Evolutionary conservation across 148 eudicot genomes (phyloP).

Genomic region (Nepenthes gracilis): DNA sequence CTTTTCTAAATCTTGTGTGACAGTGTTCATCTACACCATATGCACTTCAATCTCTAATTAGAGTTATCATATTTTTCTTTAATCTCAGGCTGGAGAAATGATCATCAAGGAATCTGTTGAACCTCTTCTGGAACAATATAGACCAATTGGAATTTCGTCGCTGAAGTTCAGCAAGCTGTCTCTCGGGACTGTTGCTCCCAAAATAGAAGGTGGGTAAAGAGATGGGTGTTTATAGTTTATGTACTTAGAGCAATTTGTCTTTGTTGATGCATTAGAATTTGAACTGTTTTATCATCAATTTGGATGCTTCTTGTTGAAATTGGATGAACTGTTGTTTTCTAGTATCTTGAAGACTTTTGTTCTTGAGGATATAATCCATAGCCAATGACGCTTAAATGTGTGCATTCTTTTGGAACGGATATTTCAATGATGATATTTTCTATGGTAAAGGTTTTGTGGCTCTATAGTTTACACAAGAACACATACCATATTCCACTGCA

Average conservation of each 20-base stretch:
- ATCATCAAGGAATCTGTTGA: slow-evolving; percentile 90
- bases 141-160: slow-evolving; percentile 82
- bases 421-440: too few relatives aligned
- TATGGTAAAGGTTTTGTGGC: too few relatives aligned
- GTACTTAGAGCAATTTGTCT: background rate
- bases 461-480: too few relatives aligned
- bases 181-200: slow-evolving; percentile 95
- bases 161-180: slow-evolving; percentile 89
- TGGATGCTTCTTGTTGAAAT: too few relatives aligned
- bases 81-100: slow-evolving; percentile 66
- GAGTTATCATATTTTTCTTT: too few relatives aligned
- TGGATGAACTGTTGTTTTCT: too few relatives aligned
- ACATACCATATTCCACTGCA: too few relatives aligned
- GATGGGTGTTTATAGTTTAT: background rate
- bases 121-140: slow-evolving; percentile 90
- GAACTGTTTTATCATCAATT: too few relatives aligned
- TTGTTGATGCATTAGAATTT: background rate
- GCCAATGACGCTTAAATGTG: too few relatives aligned
- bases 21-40: background rate
- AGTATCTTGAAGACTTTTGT: too few relatives aligned
- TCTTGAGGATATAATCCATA: too few relatives aligned
- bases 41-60: background rate
- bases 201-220: slow-evolving; percentile 66
- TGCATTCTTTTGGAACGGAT: too few relatives aligned
- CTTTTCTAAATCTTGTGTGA: background rate